Percentiles rank a stretch among this genome's conserved stretches.
These are phyloP conservation scores for Mycosphaerella sp. DNA, from an alignment of 2,329 filamentous ascomycete species.

Conservation along the genomic window DNA sequence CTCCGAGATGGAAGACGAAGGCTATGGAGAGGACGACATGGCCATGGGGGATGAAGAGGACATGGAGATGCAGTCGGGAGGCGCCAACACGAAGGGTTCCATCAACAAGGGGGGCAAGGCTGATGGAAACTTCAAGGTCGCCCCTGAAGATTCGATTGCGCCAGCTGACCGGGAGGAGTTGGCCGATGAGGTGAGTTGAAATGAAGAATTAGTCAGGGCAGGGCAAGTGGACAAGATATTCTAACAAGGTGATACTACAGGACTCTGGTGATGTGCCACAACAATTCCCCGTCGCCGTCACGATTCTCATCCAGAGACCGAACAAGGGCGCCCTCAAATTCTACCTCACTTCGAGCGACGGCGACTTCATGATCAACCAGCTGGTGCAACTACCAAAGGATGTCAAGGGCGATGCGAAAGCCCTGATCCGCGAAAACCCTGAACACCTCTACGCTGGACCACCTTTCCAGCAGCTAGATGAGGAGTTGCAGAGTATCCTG, in stretches of 20 bases:
- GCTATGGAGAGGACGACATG: conserved; percentile 39
- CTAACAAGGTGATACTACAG: conserved; percentile 21
- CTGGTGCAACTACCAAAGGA: conserved; percentile 79
- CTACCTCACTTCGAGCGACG: conserved; percentile 79
- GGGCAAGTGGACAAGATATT: conserved; percentile 33
- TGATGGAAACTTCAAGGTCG: conserved; percentile 49
- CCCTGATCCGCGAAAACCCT: conserved; percentile 56
- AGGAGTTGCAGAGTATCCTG: conserved; percentile 86
- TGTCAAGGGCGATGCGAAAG: conserved; percentile 59
- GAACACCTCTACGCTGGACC: conserved; percentile 85
- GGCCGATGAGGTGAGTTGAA: conserved; percentile 45
- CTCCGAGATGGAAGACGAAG: conserved; percentile 42
- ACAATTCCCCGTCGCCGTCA: conserved; percentile 72
- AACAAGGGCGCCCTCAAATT: conserved; percentile 79
- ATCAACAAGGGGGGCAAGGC: conserved; percentile 49
- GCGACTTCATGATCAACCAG: conserved; percentile 80
- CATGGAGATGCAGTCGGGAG: conserved; percentile 46
- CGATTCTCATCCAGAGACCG: conserved; percentile 82
- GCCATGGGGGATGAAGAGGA: conserved; percentile 47
- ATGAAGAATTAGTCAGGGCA: not conserved
- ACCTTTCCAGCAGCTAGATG: conserved; percentile 87
- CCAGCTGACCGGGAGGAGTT: conserved; percentile 53
- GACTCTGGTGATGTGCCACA: conserved; percentile 43
- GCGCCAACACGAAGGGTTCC: conserved; percentile 51
- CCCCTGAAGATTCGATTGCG: conserved; percentile 51